A percentile compares a stretch with the other conserved stretches of the same genome.
Conservation (phyloP, 148 eudicot genomes). For the Rhododendron molle region DNA sequence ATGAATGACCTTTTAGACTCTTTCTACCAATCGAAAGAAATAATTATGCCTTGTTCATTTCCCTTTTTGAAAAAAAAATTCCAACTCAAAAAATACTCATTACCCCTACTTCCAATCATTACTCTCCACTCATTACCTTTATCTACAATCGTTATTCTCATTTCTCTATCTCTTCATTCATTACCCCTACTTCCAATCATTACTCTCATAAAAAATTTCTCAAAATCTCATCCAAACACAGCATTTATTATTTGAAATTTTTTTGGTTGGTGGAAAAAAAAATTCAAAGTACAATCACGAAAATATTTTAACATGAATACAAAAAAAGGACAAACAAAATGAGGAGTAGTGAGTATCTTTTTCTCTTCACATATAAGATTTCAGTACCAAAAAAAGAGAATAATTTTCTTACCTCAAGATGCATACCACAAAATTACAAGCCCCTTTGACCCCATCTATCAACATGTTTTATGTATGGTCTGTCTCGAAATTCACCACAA, state of each 20-base stretch:
- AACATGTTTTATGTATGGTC: neutral
- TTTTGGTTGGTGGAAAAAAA: neutral
- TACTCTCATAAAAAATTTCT: too few species aligned
- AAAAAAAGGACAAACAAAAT: neutral
- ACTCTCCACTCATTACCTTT: too few species aligned
- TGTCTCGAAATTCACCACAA: neutral
- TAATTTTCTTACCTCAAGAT: neutral
- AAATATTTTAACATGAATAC: neutral
- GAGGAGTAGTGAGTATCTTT: neutral
- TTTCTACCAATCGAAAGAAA: neutral
- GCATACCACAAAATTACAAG: neutral
- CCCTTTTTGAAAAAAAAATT: too few species aligned
- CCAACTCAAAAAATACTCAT: too few species aligned
- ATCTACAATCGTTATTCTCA: too few species aligned
- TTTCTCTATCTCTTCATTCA: too few species aligned
- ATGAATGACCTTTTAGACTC: neutral
- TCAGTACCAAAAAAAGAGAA: neutral
- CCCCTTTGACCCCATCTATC: neutral
- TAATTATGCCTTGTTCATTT: neutral
- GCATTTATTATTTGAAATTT: neutral
- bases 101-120: too few species aligned
- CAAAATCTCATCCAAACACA: too few species aligned
- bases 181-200: too few species aligned
- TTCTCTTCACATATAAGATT: neutral
- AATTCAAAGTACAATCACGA: neutral